Percentiles rank a stretch among this genome's conserved stretches.
These are phyloP conservation scores for Suillus discolor DNA, from an alignment of 768 basidiomycete species.

Conservation along the genomic window DNA sequence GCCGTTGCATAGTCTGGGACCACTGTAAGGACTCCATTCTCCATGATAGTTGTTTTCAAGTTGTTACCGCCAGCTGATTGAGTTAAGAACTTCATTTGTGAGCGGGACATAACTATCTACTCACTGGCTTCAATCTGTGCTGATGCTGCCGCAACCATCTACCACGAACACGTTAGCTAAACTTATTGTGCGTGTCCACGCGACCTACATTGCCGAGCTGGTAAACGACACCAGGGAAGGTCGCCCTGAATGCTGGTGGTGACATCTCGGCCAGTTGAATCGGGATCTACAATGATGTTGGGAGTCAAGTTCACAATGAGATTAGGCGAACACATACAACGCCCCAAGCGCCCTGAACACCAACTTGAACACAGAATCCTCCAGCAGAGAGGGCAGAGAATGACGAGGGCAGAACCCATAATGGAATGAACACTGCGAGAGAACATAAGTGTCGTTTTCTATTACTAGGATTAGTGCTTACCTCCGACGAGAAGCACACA, in stretches of 20 bases:
- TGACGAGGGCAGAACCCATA: slow-evolving; percentile 79
- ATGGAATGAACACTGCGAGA: slow-evolving; percentile 58
- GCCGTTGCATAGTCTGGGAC: slow-evolving; percentile 68
- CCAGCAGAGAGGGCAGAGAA: slow-evolving; percentile 77
- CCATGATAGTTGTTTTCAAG: slow-evolving; percentile 50
- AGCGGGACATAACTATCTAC: slow-evolving; percentile 20
- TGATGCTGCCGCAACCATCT: slow-evolving; percentile 73
- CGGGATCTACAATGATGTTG: slow-evolving; percentile 46
- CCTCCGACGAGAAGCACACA: slow-evolving; percentile 58
- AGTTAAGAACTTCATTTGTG: neutral
- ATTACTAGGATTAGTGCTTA: neutral
- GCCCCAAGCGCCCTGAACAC: slow-evolving; percentile 92
- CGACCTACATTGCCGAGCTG: slow-evolving; percentile 68
- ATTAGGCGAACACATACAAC: slow-evolving; percentile 51
- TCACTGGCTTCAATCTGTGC: slow-evolving; percentile 79
- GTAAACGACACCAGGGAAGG: slow-evolving; percentile 85
- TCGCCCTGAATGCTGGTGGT: slow-evolving; percentile 86
- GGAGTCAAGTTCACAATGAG: neutral
- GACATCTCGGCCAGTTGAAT: slow-evolving; percentile 84
- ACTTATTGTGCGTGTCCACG: neutral
- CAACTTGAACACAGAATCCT: slow-evolving; percentile 85
- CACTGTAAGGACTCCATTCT: slow-evolving; percentile 39
- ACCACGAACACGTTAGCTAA: slow-evolving; percentile 3
- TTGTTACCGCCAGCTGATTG: slow-evolving; percentile 63
- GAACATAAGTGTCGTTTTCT: neutral